phyloP scores from a whole-genome alignment of 1,284 basidiomycete species.

The Sporisorium reilianum region DNA sequence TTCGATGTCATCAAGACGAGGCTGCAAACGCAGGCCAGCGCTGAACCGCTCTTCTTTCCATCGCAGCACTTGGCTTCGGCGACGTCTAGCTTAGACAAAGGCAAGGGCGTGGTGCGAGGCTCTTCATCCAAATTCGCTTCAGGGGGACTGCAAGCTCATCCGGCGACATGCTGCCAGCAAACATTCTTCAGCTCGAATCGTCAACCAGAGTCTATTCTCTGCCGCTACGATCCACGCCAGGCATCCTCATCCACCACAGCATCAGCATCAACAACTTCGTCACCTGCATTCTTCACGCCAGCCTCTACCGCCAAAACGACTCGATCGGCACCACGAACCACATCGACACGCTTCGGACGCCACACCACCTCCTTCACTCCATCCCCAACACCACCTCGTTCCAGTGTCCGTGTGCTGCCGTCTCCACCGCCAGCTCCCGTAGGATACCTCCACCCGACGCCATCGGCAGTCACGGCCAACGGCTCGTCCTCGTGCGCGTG shows the following conservation, averaged over 20 bases:
- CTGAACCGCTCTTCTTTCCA: constrained; percentile 57
- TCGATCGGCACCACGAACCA: constrained; percentile 57
- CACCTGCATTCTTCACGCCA: constrained; percentile 60
- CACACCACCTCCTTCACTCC: constrained; percentile 37
- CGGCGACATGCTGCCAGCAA: constrained; percentile 68
- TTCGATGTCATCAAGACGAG: constrained; percentile 94
- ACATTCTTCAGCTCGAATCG: constrained; percentile 68
- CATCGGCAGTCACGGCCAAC: constrained; percentile 41
- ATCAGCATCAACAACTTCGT: constrained; percentile 15
- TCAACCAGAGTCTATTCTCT: constrained; percentile 56
- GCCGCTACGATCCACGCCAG: constrained; percentile 67
- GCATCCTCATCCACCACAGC: constrained; percentile 29
- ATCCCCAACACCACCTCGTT: constrained; percentile 30
- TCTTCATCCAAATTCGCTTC: background rate
- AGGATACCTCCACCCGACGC: constrained; percentile 35
- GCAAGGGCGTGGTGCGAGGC: constrained; percentile 18
- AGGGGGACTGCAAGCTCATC: constrained; percentile 38
- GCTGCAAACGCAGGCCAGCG: constrained; percentile 79
- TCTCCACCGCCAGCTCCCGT: constrained; percentile 43
- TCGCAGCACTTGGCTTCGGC: constrained; percentile 38
- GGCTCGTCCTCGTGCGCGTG: constrained; percentile 51
- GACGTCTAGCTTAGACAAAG: constrained; percentile 15
- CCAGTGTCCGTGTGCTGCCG: constrained; percentile 47
- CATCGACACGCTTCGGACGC: constrained; percentile 24
- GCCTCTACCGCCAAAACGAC: constrained; percentile 34